Percentiles rank a stretch among this genome's conserved stretches.
Evolutionary conservation across 179 eudicot species (phyloP).

Genomic region (Spergularia azorica): DNA sequence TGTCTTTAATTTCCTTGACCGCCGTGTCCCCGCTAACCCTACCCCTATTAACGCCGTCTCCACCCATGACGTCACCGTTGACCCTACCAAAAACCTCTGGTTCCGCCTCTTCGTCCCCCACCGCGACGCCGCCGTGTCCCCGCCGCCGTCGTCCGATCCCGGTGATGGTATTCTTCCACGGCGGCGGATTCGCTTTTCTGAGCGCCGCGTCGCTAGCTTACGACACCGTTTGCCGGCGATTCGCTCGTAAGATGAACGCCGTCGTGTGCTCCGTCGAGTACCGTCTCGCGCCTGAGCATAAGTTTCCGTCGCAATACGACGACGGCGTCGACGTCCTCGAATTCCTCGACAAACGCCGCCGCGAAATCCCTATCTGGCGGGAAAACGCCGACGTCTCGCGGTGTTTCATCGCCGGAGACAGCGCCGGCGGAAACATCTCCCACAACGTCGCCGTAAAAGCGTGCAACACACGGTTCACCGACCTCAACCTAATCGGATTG

Average conservation of each 20-base stretch:
- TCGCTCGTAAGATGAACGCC: conserved; percentile 46
- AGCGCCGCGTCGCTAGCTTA: conserved; percentile 45
- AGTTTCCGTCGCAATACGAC: conserved; percentile 68
- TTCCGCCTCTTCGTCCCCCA: conserved; percentile 27
- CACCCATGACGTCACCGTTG: conserved; percentile 53
- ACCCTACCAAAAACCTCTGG: conserved; percentile 40
- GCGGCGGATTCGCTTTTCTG: conserved; percentile 71
- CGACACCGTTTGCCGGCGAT: conserved; percentile 72
- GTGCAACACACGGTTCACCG: conserved; percentile 25
- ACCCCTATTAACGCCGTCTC: conserved; percentile 46
- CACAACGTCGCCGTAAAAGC: conserved; percentile 55
- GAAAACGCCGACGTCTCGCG: too few species aligned
- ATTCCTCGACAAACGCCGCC: conserved; percentile 44
- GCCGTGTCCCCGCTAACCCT: conserved; percentile 41
- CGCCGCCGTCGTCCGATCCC: conserved; percentile 23
- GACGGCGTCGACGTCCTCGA: conserved; percentile 64
- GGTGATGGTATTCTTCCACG: conserved; percentile 73
- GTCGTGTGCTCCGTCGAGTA: conserved; percentile 72
- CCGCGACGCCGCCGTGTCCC: background rate
- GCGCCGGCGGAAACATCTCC: conserved; percentile 81
- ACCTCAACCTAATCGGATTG: conserved; percentile 44
- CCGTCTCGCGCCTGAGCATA: conserved; percentile 75
- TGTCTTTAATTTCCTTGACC: conserved; percentile 40
- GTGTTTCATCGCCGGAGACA: conserved; percentile 44
- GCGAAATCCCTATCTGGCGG: conserved; percentile 33